Evolutionary conservation across 441 rosid genomes (phyloP), one percentile per base, ranked within the genome.

Genomic region (Hypseocharis bilobata): DNA sequence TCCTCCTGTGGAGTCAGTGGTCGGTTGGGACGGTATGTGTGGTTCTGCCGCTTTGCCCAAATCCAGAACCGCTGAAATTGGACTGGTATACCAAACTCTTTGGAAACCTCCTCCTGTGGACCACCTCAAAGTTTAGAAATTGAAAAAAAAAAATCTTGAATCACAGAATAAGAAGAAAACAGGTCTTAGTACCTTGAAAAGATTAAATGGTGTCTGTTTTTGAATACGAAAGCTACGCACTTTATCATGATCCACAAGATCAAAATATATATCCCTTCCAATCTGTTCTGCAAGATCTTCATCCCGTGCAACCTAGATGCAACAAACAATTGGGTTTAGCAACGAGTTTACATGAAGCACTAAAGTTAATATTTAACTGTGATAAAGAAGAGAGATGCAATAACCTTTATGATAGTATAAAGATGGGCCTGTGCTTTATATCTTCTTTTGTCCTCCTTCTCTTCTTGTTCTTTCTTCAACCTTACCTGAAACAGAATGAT

Each of bases 21-120:
- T 47, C 96, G 86, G 78, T 90, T 88, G 38, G 98, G 98, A 78
- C 98, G 97, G 70, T 87, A 90, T 11, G 98, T 92, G 78, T 92
- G 95, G 80, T 92, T 92, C 76, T 90, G 97, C 62, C 98, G 83
- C 85, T 90, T 92, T 45, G 97, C 97, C 98, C 98, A 92, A 60
- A 87, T 77, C 98, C 98, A 92, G 68, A 84, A 92, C 36, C 97
- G 84, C 76, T 86, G 98, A 78, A 69, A 84, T 70, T 87, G 91
- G 59, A 90, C 86, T 16, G 97, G 96, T 60, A 93, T 78, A 64
- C 91, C 96, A 62, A 92, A 87, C 75, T 88, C 96, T 82, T 86
- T 92, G 30, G 97, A 97, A 65, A 92, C 83, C 56, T 92, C 98
- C 80, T 90, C 97, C 97, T 92, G 84, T 6, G 26, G 72, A 65